Percentiles rank a stretch among this genome's conserved stretches.
These are phyloP conservation scores for Asterionellopsis glacialis DNA, from an alignment of 108 stramenopile species.

Conservation along the genomic window DNA sequence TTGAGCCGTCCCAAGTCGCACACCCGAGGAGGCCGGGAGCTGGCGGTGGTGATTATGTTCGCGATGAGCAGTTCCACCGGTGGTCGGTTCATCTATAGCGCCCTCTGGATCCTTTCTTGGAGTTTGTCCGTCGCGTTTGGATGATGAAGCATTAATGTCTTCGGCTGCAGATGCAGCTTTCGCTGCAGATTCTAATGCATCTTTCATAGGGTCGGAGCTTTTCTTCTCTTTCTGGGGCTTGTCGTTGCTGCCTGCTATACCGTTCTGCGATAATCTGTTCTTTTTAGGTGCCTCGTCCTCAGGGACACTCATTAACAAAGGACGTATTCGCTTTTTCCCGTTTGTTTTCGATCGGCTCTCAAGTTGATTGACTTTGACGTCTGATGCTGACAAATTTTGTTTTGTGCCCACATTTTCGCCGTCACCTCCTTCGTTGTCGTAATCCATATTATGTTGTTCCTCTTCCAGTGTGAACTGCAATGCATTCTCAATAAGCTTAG, in stretches of 20 bases:
- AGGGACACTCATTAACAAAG: conserved; percentile 36
- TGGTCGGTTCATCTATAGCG: not conserved
- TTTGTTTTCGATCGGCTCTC: conserved; percentile 28
- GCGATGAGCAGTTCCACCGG: not conserved
- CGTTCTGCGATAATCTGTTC: conserved; percentile 4
- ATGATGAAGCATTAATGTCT: conserved; percentile 7
- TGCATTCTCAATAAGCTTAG: conserved; percentile 80
- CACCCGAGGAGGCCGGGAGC: not conserved
- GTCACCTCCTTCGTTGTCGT: conserved; percentile 6
- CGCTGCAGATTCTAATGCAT: conserved; percentile 51
- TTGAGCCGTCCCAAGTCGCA: conserved; percentile 15
- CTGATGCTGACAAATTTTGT: conserved; percentile 4
- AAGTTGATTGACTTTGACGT: conserved; percentile 9
- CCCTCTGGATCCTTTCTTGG: too few species aligned
- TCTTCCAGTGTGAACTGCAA: conserved; percentile 72
- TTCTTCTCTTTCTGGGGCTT: conserved; percentile 19
- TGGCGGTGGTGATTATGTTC: not conserved
- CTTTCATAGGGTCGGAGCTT: conserved; percentile 41
- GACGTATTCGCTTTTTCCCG: conserved; percentile 64
- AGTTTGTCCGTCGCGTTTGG: conserved; percentile 1
- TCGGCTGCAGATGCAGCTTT: conserved; percentile 35
- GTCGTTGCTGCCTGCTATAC: conserved; percentile 2
- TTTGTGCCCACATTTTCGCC: conserved; percentile 19
- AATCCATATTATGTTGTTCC: conserved; percentile 12
- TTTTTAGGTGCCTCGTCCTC: conserved; percentile 17